Evolutionary conservation across 345 rosid species (phyloP), one percentile per base, ranked within the genome.

Genomic region (Boechera divaricarpa): DNA sequence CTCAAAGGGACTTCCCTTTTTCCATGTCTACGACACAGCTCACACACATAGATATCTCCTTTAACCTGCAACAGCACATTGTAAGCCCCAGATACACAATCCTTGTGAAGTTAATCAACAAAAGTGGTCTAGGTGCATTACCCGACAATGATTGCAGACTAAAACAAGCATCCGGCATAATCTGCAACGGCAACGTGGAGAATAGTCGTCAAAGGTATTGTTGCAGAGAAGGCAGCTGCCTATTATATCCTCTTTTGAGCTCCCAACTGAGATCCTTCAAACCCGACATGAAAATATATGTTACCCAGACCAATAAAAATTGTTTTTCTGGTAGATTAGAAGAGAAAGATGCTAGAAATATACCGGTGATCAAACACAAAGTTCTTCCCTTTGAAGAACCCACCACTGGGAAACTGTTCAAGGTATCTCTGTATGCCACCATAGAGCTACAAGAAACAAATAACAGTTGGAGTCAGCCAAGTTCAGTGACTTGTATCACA

Each of bases 301-400:
- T 38, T 49, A 45, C 56, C 1, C 2, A 5, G 54, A 69, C 18
- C 15, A 3, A 44, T 1, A 59, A 29, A 21, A 11, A 41, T 1
- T 1, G 53, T 6, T 63, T 65, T 36, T 63, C 45, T 48, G 49
- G 57, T 51, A 0, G 6, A 51, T 42, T 18, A 59, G 53, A 15
- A 42, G 58, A 45, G 52, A 79, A 67, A 51, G 38, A 31, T 67
- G 35, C 1, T 35, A 35, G 51, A 7, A 0, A 60, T 83, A 70
- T 88, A 92, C 99, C 96, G 87, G 80, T 88, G 97, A 81, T 92
- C 97, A 76, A 95, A 95, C 73, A 95, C 99, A 74, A 95, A 95
- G 77, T 88, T 92, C 84, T 95, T 95, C 74, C 99, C 99, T 84
- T 84, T 86, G 79, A 90, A 95, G 77, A 84, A 91, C 32, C 98